Percentiles rank a stretch among this genome's conserved stretches.
phyloP scores from a whole-genome alignment of 1,284 basidiomycete genomes.

The Leccinum solheimii region DNA sequence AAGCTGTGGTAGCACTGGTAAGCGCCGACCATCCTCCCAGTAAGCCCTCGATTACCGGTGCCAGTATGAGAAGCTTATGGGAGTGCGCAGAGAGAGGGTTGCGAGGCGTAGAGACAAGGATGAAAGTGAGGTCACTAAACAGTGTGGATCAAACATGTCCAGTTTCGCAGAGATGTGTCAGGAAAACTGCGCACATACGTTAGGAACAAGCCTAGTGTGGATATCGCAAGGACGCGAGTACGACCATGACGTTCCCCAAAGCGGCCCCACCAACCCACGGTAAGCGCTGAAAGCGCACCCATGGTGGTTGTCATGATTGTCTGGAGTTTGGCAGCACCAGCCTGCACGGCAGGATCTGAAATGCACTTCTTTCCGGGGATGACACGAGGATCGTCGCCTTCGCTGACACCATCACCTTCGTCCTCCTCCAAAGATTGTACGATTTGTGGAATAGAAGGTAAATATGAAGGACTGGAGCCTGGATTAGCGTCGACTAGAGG shows the following conservation, averaged over 20 bases:
- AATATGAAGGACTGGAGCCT: slow-evolving; percentile 19
- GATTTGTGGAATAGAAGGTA: slow-evolving; percentile 8
- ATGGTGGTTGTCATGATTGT: slow-evolving; percentile 72
- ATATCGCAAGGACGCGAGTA: slow-evolving; percentile 69
- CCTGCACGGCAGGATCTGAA: slow-evolving; percentile 64
- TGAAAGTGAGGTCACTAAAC: slow-evolving; percentile 72
- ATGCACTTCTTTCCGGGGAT: slow-evolving; percentile 55
- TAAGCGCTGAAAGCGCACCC: slow-evolving; percentile 81
- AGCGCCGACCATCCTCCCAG: slow-evolving; percentile 87
- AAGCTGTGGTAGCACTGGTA: slow-evolving; percentile 78
- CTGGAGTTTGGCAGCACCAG: slow-evolving; percentile 66
- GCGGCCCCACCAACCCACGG: slow-evolving; percentile 87
- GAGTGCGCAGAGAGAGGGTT: slow-evolving; percentile 64
- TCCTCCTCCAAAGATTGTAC: slow-evolving; percentile 15
- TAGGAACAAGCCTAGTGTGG: slow-evolving; percentile 71
- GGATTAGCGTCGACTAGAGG: slow-evolving; percentile 39
- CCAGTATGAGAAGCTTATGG: slow-evolving; percentile 75
- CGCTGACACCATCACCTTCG: slow-evolving; percentile 24
- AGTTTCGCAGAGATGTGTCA: not conserved
- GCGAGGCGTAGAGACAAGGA: slow-evolving; percentile 73
- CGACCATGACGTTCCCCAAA: slow-evolving; percentile 80
- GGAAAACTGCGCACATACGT: slow-evolving; percentile 52
- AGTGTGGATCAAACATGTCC: slow-evolving; percentile 12
- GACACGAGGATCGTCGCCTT: slow-evolving; percentile 49
- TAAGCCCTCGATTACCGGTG: slow-evolving; percentile 80